Evolutionary conservation across 2,329 filamentous ascomycete species (phyloP), one percentile per base, ranked within the genome.

Genomic region (Fusarium sacchari): DNA sequence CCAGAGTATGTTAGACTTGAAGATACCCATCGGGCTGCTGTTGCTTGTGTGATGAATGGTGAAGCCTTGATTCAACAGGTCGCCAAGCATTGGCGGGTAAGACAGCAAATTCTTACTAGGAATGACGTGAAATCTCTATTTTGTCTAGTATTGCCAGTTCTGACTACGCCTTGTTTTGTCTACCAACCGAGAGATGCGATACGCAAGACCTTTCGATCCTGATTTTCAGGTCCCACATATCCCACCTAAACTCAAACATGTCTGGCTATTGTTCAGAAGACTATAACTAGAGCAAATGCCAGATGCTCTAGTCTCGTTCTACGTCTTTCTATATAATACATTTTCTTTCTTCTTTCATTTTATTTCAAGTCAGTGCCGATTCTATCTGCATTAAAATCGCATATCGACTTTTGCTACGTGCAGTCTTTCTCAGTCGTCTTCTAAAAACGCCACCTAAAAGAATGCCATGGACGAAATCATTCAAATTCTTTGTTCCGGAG

Each of bases 401-500:
- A 15, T 12, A n/a, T 14, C 14, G 12, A 20, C 47, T 32, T 14
- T 50, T 50, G 18, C 28, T 5, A 6, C 6, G 17, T 32, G 10
- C 11, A 17, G 3, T 15, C 5, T 24, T 7, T 7, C 5, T 22
- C 3, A 7, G 18, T 3, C 22, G 15, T 32, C 46, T 32, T n/a
- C 15, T 14, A 32, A 32, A 32, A 32, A 2, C 14, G 32, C 32
- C 12, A 2, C 6, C 32, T 12, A 32, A 32, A 32, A n/a, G 2
- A 10, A n/a, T 8, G 2, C 17, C 1, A 17, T 8, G 4, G 7
- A 17, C 6, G 10, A n/a, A 47, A 30, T 17, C 12, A 17, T 8
- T 17, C 18, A 0, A 2, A 17, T 0, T 5, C 17, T 6, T n/a
- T 49, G 3, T 5, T 7, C 9, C 10, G 0, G 22, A n/a, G 5